Percentiles rank a stretch among this genome's conserved stretches.
phyloP scores from a whole-genome alignment of 768 basidiomycete species.

The Trametes villosa region DNA sequence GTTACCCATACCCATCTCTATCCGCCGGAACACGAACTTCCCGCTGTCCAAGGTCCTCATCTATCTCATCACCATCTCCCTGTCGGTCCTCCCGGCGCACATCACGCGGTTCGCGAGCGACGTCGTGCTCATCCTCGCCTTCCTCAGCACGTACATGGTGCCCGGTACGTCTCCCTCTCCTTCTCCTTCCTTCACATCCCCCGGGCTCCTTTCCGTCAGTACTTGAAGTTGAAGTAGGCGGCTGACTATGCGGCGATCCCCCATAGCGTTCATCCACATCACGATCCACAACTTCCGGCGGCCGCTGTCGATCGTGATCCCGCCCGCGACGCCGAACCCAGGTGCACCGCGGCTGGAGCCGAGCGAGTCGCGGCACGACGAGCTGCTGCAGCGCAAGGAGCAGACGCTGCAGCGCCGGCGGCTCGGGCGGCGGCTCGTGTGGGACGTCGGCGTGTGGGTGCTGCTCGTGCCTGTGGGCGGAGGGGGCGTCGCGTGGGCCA shows the following conservation, averaged over 20 bases:
- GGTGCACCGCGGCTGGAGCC: constrained; percentile 28
- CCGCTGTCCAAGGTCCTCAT: constrained; percentile 51
- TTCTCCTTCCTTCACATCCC: neutral
- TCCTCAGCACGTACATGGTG: constrained; percentile 62
- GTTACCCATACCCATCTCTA: constrained; percentile 49
- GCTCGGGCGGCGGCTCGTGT: constrained; percentile 70
- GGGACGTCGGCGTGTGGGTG: constrained; percentile 87
- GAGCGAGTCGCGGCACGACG: constrained; percentile 51
- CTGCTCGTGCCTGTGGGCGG: constrained; percentile 64
- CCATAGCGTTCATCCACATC: constrained; percentile 73
- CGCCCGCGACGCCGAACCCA: constrained; percentile 42
- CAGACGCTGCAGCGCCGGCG: constrained; percentile 76
- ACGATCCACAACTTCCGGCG: constrained; percentile 82
- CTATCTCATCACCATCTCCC: constrained; percentile 44
- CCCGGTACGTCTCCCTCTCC: constrained; percentile 48
- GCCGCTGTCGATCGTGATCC: constrained; percentile 83
- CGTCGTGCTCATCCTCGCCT: constrained; percentile 51
- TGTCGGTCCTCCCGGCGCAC: constrained; percentile 50
- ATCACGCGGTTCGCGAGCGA: constrained; percentile 50
- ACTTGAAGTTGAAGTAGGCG: too few species aligned
- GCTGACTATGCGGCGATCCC: too few species aligned
- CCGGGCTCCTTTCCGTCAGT: neutral
- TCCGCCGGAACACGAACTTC: constrained; percentile 46
- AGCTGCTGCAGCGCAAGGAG: constrained; percentile 87
- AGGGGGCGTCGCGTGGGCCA: constrained; percentile 60